Base-by-base conservation (phyloP, 2,329 filamentous ascomycete genomes). In the Cyphellophora attinorum region DNA sequence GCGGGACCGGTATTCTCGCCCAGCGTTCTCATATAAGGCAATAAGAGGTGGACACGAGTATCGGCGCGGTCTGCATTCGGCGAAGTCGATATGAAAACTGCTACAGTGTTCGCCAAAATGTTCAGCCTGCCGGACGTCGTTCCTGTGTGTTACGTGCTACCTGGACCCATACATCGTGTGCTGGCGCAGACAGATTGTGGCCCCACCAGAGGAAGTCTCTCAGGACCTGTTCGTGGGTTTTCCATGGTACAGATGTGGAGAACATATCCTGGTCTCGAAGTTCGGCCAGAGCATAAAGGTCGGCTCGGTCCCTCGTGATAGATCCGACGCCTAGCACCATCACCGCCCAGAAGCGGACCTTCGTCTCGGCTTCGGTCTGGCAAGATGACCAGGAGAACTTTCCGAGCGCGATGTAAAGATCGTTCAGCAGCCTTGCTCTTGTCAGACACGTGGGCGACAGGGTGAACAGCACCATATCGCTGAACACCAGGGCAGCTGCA, bases 91-190 rank as follows among this genome's bases (percentile, higher is more conserved):
- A n/a, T n/a, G n/a, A n/a, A n/a, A n/a, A n/a, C n/a, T n/a, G n/a
- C n/a, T n/a, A n/a, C n/a, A n/a, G n/a, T n/a, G n/a, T n/a, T n/a
- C n/a, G n/a, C n/a, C n/a, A n/a, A n/a, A n/a, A n/a, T n/a, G n/a
- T n/a, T n/a, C n/a, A n/a, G n/a, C n/a, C n/a, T n/a, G n/a, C n/a
- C n/a, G n/a, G n/a, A n/a, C n/a, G n/a, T n/a, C n/a, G n/a, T n/a
- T n/a, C n/a, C n/a, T n/a, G n/a, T n/a, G n/a, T n/a, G n/a, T n/a
- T n/a, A n/a, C n/a, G n/a, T n/a, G n/a, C n/a, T n/a, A n/a, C n/a
- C 16, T 34, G 16, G 14, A 25, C n/a, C 21, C 21, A 25, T 8
- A 25, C 21, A 25, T 25, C 21, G 21, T 25, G n/a, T 25, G 21
- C 21, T n/a, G 21, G 21, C 21, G 21, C n/a, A 8, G 8, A 8